Percentiles rank a stretch among this genome's conserved stretches.
Evolutionary conservation across 805 yeast species (phyloP).

Genomic region (Cyberlindnera meyerae): DNA sequence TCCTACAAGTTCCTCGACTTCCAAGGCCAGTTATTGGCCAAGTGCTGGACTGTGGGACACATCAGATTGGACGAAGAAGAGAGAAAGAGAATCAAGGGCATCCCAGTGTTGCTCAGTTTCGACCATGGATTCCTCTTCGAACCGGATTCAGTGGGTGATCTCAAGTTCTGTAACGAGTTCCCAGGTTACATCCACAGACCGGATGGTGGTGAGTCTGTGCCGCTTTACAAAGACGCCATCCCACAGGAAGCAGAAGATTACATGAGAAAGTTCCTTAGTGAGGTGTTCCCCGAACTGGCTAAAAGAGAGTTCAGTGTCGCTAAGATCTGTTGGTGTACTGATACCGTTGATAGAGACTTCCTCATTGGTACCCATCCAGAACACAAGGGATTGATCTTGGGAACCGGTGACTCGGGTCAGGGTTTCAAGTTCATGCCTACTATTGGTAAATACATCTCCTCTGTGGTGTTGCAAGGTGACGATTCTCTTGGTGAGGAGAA

Average conservation of each 20-base stretch:
- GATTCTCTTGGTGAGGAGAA: constrained; percentile 23
- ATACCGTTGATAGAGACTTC: constrained; percentile 31
- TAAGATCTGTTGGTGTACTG: constrained; percentile 36
- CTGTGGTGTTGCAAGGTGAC: constrained; percentile 30
- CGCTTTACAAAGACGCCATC: constrained; percentile 27
- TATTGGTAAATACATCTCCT: constrained; percentile 30
- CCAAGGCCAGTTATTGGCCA: constrained; percentile 33
- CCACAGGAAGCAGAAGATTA: constrained; percentile 31
- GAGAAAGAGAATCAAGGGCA: constrained; percentile 25
- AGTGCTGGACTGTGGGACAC: constrained; percentile 40
- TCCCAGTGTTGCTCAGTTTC: constrained; percentile 34
- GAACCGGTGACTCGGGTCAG: constrained; percentile 35
- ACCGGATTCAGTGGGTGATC: constrained; percentile 32
- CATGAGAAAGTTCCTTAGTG: constrained; percentile 30
- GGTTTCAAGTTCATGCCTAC: constrained; percentile 35
- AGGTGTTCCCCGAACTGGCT: constrained; percentile 30
- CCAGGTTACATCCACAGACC: constrained; percentile 32
- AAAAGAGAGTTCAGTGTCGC: constrained; percentile 27
- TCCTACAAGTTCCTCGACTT: constrained; percentile 32
- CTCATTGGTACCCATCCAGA: constrained; percentile 30
- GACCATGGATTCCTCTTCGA: constrained; percentile 40
- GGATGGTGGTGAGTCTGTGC: constrained; percentile 23
- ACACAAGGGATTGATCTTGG: constrained; percentile 25
- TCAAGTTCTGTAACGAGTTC: constrained; percentile 37
- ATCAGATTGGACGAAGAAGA: constrained; percentile 32